Evolutionary conservation across 805 yeast species (phyloP), one percentile per base, ranked within the genome.

Genomic region (Candida andamanensis): DNA sequence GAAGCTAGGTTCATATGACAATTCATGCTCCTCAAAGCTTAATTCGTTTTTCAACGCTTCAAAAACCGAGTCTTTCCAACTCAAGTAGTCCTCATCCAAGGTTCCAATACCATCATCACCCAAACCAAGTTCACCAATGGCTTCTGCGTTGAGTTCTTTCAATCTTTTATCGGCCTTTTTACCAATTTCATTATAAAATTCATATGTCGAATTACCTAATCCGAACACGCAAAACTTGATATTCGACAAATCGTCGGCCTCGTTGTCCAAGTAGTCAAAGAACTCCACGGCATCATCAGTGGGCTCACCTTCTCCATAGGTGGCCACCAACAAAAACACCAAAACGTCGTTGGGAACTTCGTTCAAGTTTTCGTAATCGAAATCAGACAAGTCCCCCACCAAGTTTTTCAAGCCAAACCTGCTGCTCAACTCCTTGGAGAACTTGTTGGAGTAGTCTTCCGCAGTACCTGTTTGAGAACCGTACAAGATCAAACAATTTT

Each of bases 381-480:
- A 87, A 50, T 85, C 90, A 26, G 89, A 95, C 31, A 87, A 70
- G 58, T 90, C 97, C 6, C 81, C 92, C 37, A 81, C 76, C 81
- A 92, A 76, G 2, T 90, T 77, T 42, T 79, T 76, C 45, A 92
- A 69, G 27, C 89, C 85, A 53, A 82, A 89, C 54, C 81, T 74
- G 17, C 94, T 68, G 46, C 78, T 76, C 48, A 90, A 76, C 55
- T 92, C 98, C 53, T 89, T 87, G 29, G 95, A 78, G 46, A 87
- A 79, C 54, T 90, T 85, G 46, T 81, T 75, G 13, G 97, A 95
- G 49, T 87, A 90, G 52, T 92, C 98, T 62, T 92, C 98, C 26
- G 97, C 95, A 12, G 98, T 92, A 42, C 98, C 98, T 4, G 98
- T 92, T 62, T 92, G 99, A 10, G 97, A 89, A 12, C 95, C 97